Percentiles rank a stretch among this genome's conserved stretches.
Evolutionary conservation across 495 filamentous ascomycete species (phyloP).

Genomic region (Neurospora sp.): DNA sequence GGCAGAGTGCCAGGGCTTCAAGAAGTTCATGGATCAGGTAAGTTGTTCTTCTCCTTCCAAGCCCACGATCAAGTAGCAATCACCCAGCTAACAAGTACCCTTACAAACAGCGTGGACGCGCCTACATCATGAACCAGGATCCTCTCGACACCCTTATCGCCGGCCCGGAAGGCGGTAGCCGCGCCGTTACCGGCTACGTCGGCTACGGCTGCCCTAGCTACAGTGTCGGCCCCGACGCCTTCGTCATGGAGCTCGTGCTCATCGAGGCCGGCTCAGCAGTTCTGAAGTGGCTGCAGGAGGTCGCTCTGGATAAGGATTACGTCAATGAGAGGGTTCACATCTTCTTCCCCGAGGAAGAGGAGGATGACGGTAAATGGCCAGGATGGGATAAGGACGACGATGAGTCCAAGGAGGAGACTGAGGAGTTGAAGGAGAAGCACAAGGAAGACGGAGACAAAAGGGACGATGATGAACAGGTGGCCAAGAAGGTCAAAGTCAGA

Average conservation of each 20-base stretch:
- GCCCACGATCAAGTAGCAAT: background rate
- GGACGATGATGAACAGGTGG: background rate
- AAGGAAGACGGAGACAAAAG: background rate
- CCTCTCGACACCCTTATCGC: conserved; percentile 38
- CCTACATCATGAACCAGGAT: conserved; percentile 44
- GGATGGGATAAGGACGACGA: conserved; percentile 1
- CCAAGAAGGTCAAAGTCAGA: background rate
- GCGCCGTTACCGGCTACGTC: conserved; percentile 15
- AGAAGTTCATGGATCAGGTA: conserved; percentile 37
- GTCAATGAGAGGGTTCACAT: background rate
- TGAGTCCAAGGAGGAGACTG: background rate
- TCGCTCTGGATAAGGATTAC: conserved; percentile 16
- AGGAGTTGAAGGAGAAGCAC: background rate
- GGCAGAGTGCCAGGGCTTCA: conserved; percentile 30
- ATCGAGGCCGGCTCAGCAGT: conserved; percentile 23
- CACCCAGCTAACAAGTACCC: background rate
- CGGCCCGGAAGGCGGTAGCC: conserved; percentile 30
- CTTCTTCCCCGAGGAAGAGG: conserved; percentile 1
- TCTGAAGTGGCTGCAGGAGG: conserved; percentile 36
- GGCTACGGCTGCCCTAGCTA: conserved; percentile 35
- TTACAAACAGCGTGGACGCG: conserved; percentile 41
- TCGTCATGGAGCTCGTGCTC: conserved; percentile 27
- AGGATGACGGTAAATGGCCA: background rate
- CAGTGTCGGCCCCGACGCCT: conserved; percentile 29
- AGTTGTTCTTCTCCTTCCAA: conserved; percentile 4